Conservation (phyloP, 768 basidiomycete species). For the Suillus bovinus region DNA sequence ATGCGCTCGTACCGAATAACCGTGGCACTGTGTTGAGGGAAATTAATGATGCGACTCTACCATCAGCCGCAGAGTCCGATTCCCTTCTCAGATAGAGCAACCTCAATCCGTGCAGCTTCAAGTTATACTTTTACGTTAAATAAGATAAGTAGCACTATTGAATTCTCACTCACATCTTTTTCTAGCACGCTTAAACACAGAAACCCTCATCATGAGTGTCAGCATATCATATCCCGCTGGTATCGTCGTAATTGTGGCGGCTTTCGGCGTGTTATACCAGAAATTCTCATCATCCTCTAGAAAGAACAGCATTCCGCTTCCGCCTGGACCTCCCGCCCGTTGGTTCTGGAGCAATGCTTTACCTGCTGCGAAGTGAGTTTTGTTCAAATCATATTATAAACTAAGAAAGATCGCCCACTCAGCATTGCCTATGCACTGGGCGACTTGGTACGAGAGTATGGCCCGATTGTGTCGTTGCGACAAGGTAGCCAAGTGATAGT, state of each 20-base stretch:
- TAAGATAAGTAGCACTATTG: slow-evolving; percentile 13
- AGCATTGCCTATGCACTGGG: slow-evolving; percentile 34
- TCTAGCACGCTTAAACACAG: slow-evolving; percentile 31
- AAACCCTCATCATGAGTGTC: slow-evolving; percentile 27
- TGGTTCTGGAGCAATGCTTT: neutral
- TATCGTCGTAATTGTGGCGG: slow-evolving; percentile 40
- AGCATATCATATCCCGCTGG: slow-evolving; percentile 38
- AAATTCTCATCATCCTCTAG: neutral
- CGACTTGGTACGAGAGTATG: slow-evolving; percentile 54
- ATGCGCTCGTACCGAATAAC: no score
- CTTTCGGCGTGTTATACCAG: neutral
- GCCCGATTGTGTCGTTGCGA: slow-evolving; percentile 53
- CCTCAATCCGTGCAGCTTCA: slow-evolving; percentile 15
- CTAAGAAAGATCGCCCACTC: neutral
- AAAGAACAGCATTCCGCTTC: neutral
- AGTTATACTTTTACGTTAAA: neutral
- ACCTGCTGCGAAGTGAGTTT: neutral
- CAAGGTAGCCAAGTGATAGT: slow-evolving; percentile 37
- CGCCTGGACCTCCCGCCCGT: neutral
- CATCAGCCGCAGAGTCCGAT: no score
- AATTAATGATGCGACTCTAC: neutral
- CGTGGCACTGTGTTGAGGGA: no score
- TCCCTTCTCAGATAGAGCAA: neutral
- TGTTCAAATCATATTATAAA: neutral
- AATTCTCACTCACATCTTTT: slow-evolving; percentile 35